Conservation (phyloP, 495 filamentous ascomycete genomes). For the Podospora pseudocomata region DNA sequence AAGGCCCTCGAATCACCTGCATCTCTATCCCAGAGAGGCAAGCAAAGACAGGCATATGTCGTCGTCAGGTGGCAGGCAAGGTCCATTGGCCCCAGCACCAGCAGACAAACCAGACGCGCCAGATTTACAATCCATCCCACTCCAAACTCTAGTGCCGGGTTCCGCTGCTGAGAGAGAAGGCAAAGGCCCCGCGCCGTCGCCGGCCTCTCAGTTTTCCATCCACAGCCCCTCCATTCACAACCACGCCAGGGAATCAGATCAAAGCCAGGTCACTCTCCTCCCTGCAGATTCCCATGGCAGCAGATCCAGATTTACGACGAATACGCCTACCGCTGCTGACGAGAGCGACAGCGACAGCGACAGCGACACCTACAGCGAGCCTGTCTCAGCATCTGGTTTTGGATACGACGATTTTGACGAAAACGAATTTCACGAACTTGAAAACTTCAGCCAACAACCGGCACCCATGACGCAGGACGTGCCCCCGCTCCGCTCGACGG, state of each 20-base stretch:
- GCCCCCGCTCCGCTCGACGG: slow-evolving; percentile 56
- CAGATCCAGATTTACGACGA: slow-evolving; percentile 13
- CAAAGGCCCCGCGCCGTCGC: slow-evolving; percentile 12
- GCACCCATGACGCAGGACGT: slow-evolving; percentile 52
- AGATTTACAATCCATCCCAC: slow-evolving; percentile 11
- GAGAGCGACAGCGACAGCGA: slow-evolving; percentile 18
- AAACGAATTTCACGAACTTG: not conserved
- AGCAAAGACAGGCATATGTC: slow-evolving; percentile 13
- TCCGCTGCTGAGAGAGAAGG: slow-evolving; percentile 9
- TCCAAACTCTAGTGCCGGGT: slow-evolving; percentile 13
- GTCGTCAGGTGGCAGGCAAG: not conserved
- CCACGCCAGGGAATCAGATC: slow-evolving; percentile 1
- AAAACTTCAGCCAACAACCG: slow-evolving; percentile 1
- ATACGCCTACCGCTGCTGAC: slow-evolving; percentile 8
- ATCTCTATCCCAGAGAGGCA: slow-evolving; percentile 3
- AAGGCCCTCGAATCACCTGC: not conserved
- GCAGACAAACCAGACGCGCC: slow-evolving; percentile 4
- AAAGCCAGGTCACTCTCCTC: not conserved
- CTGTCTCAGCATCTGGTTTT: slow-evolving; percentile 8
- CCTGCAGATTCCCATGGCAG: slow-evolving; percentile 22
- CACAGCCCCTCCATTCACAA: slow-evolving; percentile 3
- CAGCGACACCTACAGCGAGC: slow-evolving; percentile 15
- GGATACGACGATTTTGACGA: not conserved
- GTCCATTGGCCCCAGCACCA: not conserved
- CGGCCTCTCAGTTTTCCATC: slow-evolving; percentile 13